Conservation (phyloP, 1,139 yeast species). For the Dujonia santamariae region DNA sequence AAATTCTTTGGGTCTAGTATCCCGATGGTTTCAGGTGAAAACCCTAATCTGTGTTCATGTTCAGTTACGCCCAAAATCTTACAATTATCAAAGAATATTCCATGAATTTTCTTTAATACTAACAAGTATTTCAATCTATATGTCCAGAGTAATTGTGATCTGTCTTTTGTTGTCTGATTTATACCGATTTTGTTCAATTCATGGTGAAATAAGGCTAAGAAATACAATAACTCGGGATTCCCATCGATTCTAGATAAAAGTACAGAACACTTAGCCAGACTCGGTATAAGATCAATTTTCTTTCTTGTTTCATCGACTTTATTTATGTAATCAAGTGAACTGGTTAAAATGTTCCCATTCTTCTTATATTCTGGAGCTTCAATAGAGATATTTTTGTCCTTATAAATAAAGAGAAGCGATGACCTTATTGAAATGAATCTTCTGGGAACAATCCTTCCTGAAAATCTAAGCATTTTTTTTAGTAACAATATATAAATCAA, state of each 20-base stretch:
- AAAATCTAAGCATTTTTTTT: not conserved
- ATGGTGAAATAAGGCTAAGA: slow-evolving; percentile 30
- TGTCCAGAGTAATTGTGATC: slow-evolving; percentile 11
- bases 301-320: slow-evolving; percentile 26
- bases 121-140: slow-evolving; percentile 20
- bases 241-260: slow-evolving; percentile 24
- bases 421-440: too few relatives aligned
- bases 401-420: slow-evolving; percentile 6
- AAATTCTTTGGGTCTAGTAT: slow-evolving; percentile 41
- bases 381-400: slow-evolving; percentile 7
- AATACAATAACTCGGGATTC: slow-evolving; percentile 29
- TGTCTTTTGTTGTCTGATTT: slow-evolving; percentile 11
- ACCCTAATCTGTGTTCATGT: slow-evolving; percentile 27
- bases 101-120: slow-evolving; percentile 25
- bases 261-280: slow-evolving; percentile 19
- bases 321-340: slow-evolving; percentile 24
- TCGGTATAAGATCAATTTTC: slow-evolving; percentile 17
- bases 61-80: slow-evolving; percentile 28
- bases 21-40: slow-evolving; percentile 29
- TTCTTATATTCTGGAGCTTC: slow-evolving; percentile 9
- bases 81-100: slow-evolving; percentile 42
- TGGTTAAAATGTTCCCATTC: slow-evolving; percentile 11
- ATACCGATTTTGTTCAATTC: slow-evolving; percentile 35
- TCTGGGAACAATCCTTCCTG: too few relatives aligned
- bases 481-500: too few relatives aligned